Evolutionary conservation across 306 rosid species (phyloP), one percentile per base, ranked within the genome.

Genomic region (Vigna unguiculata): DNA sequence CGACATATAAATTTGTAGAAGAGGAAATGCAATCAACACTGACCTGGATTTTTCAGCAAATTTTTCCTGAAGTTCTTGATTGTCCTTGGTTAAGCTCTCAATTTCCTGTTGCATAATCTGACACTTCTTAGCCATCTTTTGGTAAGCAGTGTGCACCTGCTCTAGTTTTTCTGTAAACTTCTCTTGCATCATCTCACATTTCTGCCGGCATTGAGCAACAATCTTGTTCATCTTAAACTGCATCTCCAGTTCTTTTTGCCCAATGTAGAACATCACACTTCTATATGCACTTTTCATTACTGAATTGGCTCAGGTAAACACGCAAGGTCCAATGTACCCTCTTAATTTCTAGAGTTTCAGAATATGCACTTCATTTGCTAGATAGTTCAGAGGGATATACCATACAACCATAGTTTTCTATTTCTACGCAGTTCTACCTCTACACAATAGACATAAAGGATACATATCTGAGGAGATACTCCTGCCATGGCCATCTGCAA

Each of bases 41-140:
- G 79, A 90, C 99, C 99, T 84, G 63, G 98, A 92, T 78, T 96
- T 96, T 87, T 96, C 99, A 16, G 99, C 85, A 85, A 88, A 96
- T 75, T 96, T 96, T 59, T 96, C 99, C 86, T 96, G 99, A 77
- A 96, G 99, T 84, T 96, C 99, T 84, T 91, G 98, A 76, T 96
- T 96, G 80, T 96, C 99, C 89, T 96, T 96, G 80, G 93, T 82
- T 85, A 96, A 78, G 82, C 65, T 88, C 87, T 96, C 98, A 46
- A 83, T 91, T 83, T 92, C 97, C 84, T 91, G 98, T 65, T 91
- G 96, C 97, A 96, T 83, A 84, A 90, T 88, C 87, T 92, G 97
- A 79, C 97, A 88, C 84, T 84, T 89, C 83, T 96, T 96, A 40
- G 89, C 89, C 93, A 88, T 85, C 82, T 96, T 96, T 88, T 91